A percentile compares a stretch with the other conserved stretches of the same genome.
These are phyloP conservation scores for Allantophomopsis lycopodina DNA, from an alignment of 2,329 filamentous ascomycete genomes.

Conservation along the genomic window DNA sequence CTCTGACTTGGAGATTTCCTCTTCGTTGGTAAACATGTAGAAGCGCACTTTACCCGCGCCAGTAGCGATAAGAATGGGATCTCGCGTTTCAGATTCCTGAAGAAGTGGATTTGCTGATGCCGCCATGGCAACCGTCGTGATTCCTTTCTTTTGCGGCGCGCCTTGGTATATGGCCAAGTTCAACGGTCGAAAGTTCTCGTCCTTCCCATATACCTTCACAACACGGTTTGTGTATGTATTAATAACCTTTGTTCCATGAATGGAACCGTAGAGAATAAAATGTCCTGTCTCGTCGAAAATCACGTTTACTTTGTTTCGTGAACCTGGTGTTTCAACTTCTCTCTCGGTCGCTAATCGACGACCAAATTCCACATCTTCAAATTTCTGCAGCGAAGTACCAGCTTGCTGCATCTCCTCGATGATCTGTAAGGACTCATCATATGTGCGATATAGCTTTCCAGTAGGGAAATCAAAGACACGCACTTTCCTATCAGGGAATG, in stretches of 20 bases:
- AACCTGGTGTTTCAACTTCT: slow-evolving; percentile 60
- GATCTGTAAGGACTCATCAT: slow-evolving; percentile 85
- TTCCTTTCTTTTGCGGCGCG: slow-evolving; percentile 81
- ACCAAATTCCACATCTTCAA: slow-evolving; percentile 88
- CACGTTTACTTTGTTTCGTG: slow-evolving; percentile 65
- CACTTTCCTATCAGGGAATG: slow-evolving; percentile 85
- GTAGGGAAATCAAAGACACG: slow-evolving; percentile 86
- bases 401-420: slow-evolving; percentile 92
- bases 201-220: slow-evolving; percentile 78
- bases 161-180: slow-evolving; percentile 87
- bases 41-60: slow-evolving; percentile 82
- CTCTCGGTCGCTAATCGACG: slow-evolving; percentile 74
- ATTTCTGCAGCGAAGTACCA: slow-evolving; percentile 65
- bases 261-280: slow-evolving; percentile 88
- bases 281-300: slow-evolving; percentile 93
- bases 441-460: slow-evolving; percentile 79
- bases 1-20: slow-evolving; percentile 66
- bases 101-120: slow-evolving; percentile 87
- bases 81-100: slow-evolving; percentile 78
- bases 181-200: slow-evolving; percentile 75
- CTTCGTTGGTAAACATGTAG: slow-evolving; percentile 95
- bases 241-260: slow-evolving; percentile 85
- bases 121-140: slow-evolving; percentile 94
- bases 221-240: slow-evolving; percentile 92
- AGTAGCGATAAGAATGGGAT: slow-evolving; percentile 78